phyloP scores from a whole-genome alignment of 805 yeast genomes.

The Cyberlindnera euphorbiae region DNA sequence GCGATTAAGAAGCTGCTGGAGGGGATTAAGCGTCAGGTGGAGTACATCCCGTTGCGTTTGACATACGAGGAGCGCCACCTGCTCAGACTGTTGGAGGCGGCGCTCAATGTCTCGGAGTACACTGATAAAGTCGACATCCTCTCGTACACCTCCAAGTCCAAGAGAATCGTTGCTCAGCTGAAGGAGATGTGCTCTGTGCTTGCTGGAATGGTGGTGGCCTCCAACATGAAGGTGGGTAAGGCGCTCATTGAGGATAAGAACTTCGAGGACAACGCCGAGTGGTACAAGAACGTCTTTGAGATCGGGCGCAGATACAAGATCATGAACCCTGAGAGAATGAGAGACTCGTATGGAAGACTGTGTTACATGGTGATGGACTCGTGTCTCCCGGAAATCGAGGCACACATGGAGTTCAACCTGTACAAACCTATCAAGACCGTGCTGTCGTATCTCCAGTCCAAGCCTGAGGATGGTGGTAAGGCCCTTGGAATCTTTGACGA shows the following conservation, averaged over 20 bases:
- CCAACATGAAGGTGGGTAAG: conserved; percentile 67
- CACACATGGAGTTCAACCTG: conserved; percentile 70
- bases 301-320: conserved; percentile 77
- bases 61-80: conserved; percentile 65
- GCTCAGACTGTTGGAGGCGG: conserved; percentile 65
- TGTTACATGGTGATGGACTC: conserved; percentile 88
- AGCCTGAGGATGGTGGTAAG: conserved; percentile 31
- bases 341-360: conserved; percentile 73
- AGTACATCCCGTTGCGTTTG: conserved; percentile 65
- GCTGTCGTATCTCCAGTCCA: conserved; percentile 38
- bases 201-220: conserved; percentile 75
- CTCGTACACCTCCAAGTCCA: conserved; percentile 61
- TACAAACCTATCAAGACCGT: conserved; percentile 71
- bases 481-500: conserved; percentile 50
- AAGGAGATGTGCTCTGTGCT: conserved; percentile 74
- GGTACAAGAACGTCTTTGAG: conserved; percentile 70
- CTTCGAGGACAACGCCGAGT: conserved; percentile 62
- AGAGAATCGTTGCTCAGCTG: conserved; percentile 65
- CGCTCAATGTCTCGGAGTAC: conserved; percentile 72
- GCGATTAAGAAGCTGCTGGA: conserved; percentile 9
- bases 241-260: conserved; percentile 59
- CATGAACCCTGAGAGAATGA: conserved; percentile 80
- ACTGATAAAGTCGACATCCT: conserved; percentile 74
- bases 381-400: conserved; percentile 61
- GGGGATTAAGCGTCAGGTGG: conserved; percentile 37